These are phyloP conservation scores for Neurospora sp. DNA, from an alignment of 495 filamentous ascomycete genomes.

Conservation along the genomic window DNA sequence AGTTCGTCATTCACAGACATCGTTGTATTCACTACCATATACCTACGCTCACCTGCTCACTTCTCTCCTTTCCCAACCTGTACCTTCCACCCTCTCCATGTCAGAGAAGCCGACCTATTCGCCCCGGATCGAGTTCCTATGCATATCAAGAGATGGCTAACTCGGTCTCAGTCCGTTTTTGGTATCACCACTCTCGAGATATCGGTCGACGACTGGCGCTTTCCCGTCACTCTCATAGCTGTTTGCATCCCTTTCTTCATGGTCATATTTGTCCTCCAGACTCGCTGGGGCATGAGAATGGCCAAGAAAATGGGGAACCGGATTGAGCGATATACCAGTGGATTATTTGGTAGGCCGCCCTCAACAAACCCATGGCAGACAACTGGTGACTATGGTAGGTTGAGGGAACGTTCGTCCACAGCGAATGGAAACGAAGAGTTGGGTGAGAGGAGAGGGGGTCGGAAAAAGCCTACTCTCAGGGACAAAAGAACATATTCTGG, in stretches of 20 bases:
- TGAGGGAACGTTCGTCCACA: background rate
- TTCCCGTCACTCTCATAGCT: slow-evolving; percentile 19
- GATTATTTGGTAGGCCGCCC: background rate
- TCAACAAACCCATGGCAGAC: background rate
- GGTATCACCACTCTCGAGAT: slow-evolving; percentile 24
- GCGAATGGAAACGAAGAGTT: background rate
- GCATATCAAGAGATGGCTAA: background rate
- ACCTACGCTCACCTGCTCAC: background rate
- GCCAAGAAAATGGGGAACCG: background rate
- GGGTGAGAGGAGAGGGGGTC: background rate
- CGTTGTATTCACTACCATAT: background rate
- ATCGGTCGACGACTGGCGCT: slow-evolving; percentile 18
- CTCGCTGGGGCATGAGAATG: slow-evolving; percentile 9
- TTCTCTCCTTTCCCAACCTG: background rate
- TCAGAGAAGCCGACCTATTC: background rate
- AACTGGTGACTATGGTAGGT: background rate
- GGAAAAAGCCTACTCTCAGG: background rate
- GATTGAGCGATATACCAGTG: background rate
- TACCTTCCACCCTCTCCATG: background rate
- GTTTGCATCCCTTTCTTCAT: slow-evolving; percentile 27
- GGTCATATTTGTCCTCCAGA: slow-evolving; percentile 20
- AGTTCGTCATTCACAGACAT: background rate
- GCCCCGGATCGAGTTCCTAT: background rate
- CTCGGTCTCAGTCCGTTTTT: slow-evolving; percentile 15
- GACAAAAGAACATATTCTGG: background rate